Base-by-base conservation (phyloP, 768 basidiomycete species). In the Vishniacozyma victoriae region DNA sequence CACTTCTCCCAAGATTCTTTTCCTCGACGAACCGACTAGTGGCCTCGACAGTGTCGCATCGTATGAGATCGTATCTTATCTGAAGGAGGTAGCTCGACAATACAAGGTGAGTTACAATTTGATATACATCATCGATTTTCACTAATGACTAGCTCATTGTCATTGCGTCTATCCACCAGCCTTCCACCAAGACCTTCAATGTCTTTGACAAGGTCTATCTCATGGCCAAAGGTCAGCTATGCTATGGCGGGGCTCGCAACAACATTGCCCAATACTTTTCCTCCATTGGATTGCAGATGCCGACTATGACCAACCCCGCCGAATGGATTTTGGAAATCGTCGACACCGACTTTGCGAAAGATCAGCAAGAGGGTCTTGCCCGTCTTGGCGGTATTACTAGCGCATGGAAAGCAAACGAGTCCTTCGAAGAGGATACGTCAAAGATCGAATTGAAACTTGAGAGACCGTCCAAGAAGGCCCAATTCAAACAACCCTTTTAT, bases 1-100 rank as follows among this genome's bases (percentile, higher is more conserved):
- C 29, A 99, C 95, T 1, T 88, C 87, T 36, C 95, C 95, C 13
- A 92, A 89, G 0, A 91, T 99, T 41, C 70, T 99, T 26, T 93
- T 96, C 76, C 77, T 97, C 46, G 95, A 99, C 62, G 95, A 99
- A 64, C 95, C 95, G 6, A 99, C 95, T 0, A 73, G 71, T 5
- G 85, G 86, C 6, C 75, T 95, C 51, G 91, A 95, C 68, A 89
- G 87, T 0, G 86, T 91, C 5, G 88, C 87, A 19, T 91, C 88
- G 44, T 92, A 87, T 15, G 81, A 85, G 41, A 81, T 93, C 24
- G 79, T 88, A n/a, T 78, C 77, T 38, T 82, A 90, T 1, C 78
- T 95, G 19, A 78, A 81, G 55, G 78, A 79, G 22, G 83, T 95
- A 29, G 85, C 89, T 0, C 80, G 83, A 46, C n/a, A n/a, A n/a